Evolutionary conservation across 2,329 filamentous ascomycete species (phyloP), one percentile per base, ranked within the genome.

Genomic region (Cladosporium sp.): DNA sequence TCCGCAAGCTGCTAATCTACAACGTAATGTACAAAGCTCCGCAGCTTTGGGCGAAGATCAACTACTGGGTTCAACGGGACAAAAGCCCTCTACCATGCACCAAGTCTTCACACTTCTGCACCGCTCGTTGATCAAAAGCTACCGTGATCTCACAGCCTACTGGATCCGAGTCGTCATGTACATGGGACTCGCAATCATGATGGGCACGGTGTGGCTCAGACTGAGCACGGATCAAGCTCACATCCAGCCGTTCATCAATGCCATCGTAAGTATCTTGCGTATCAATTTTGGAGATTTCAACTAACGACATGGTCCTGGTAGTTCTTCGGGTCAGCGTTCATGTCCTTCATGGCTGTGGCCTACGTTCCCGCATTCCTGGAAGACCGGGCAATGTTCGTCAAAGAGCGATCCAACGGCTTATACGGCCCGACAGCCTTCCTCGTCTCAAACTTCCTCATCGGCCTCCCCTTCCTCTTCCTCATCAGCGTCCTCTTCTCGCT

Each of bases 161-260:
- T 90, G 89, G 1, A 91, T 94, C 68, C 86, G 92, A 2, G 80
- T 94, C 33, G 88, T 84, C 37, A 95, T 95, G 91, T 94, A 95
- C 75, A 81, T 88, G 59, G 86, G 85, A 14, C 82, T 95, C 8
- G 91, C 91, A 1, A 86, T 94, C 69, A 88, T 94, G 85, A 92
- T 93, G 88, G 91, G 92, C 2, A 95, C 92, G 0, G 90, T 96
- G 7, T 96, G 90, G 88, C 79, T 95, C n/a, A 86, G 91, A 2
- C 82, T 96, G 1, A 78, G 83, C 3, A 82, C 87, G 0, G 79
- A 82, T 0, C 91, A 95, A 74, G 80, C 84, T 53, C 88, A 89
- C 65, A 94, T 96, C 69, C 88, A 91, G 70, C 86, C 91, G 0
- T 89, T 91, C 70, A 91, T 88, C 75, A 96, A 95, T 73, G 90